These are phyloP conservation scores for Thozetella sp. DNA, from an alignment of 495 filamentous ascomycete genomes.

Conservation along the genomic window DNA sequence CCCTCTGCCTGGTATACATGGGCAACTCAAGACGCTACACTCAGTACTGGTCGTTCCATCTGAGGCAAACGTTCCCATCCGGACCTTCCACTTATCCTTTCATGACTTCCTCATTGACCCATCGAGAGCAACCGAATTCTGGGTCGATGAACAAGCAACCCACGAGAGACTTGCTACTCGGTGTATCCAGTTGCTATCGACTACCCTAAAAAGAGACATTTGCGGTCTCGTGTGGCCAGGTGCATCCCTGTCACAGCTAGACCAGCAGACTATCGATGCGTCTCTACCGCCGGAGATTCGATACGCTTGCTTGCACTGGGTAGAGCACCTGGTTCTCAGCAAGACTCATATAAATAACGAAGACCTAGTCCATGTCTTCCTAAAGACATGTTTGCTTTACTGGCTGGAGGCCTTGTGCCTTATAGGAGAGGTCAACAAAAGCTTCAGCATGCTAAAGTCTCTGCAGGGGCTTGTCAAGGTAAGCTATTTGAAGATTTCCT, in stretches of 20 bases:
- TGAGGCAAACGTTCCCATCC: slow-evolving; percentile 23
- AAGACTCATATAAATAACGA: background rate
- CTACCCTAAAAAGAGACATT: slow-evolving; percentile 34
- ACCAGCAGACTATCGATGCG: background rate
- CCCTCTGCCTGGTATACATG: slow-evolving; percentile 8
- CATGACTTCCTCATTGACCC: slow-evolving; percentile 51
- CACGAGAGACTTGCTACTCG: slow-evolving; percentile 29
- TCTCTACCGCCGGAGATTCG: background rate
- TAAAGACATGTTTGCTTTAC: background rate
- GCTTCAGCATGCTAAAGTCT: background rate
- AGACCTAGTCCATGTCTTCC: background rate
- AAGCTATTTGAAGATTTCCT: background rate
- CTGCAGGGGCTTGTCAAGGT: background rate
- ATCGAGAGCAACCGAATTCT: slow-evolving; percentile 28
- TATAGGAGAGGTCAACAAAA: background rate
- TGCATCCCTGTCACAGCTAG: background rate
- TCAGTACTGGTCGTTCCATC: slow-evolving; percentile 35
- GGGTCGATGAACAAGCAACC: slow-evolving; percentile 34
- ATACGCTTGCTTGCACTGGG: background rate
- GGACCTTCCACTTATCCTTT: slow-evolving; percentile 52
- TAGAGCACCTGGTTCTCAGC: background rate
- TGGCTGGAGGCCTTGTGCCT: slow-evolving; percentile 1
- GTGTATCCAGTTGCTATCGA: slow-evolving; percentile 35
- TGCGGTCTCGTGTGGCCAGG: slow-evolving; percentile 34
- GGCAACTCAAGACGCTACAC: slow-evolving; percentile 24